Base-by-base conservation (phyloP, 2,329 filamentous ascomycete species). In the Fusarium sp. region DNA sequence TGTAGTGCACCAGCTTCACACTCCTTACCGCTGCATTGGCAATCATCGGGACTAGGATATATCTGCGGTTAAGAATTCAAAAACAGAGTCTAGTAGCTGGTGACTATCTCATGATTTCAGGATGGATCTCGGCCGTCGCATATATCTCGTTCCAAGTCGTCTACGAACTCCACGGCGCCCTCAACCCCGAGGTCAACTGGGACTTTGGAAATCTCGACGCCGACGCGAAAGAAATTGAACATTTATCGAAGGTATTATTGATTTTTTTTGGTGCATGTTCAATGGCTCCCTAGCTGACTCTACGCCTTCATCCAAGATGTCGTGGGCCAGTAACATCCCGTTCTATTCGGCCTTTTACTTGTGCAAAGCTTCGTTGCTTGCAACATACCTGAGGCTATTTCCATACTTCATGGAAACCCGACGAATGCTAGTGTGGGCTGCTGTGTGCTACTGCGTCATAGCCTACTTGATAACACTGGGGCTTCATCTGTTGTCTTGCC, bases 261-360 rank as follows among this genome's bases (percentile, higher is more conserved):
- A 12, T 7, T 12, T 9, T 0, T 6, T 4, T 1, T 13, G 2
- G n/a, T 8, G 18, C 4, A 23, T 23, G 23, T 4, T 23, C 23
- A 23, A 23, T 23, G 4, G 23, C 23, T 23, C 23, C 12, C n/a
- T 40, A 34, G 7, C 16, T 53, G 15, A 50, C 23, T 23, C 23
- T 23, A 23, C 23, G 15, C 36, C 7, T 43, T 16, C 43, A 13
- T 30, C 31, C 12, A 15, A 70, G 68, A 44, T 71, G 46, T 71
- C 68, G 8, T 70, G 68, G 68, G 63, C 60, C 11, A 61, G 67
- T n/a, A 63, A 68, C 15, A 65, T 70, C 7, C 68, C 68, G 1
- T 70, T 70, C 12, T 70, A 71, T 12, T 51, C 63, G 7, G 54
- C 68, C 1, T 62, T 62, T 6, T 70, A 70, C 39, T 50, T 70